Evolutionary conservation across 1,139 yeast species (phyloP), one percentile per base, ranked within the genome.

Genomic region (Geotrichum restrictum): DNA sequence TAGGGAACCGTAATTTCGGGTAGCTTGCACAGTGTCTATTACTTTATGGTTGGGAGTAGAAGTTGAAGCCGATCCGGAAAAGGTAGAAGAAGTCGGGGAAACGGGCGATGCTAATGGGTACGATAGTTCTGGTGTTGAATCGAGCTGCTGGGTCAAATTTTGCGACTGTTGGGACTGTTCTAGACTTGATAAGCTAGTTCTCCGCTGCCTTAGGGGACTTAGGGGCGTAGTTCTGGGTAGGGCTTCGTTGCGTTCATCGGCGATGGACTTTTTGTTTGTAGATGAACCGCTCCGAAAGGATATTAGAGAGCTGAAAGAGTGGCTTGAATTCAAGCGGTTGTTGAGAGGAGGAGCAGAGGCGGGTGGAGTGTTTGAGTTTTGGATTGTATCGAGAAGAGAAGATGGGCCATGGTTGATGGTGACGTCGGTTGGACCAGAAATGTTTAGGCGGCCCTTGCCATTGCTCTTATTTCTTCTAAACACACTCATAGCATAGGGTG

Each of bases 1-100:
- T 70, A 57, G 80, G 73, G 71, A 95, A 81, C 54, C 45, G 51
- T 64, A n/a, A 89, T 84, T 27, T 85, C 93, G 70, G 79, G 88
- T 7, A 80, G 24, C 96, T 6, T 58, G 54, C 8, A 63, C 67
- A 4, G 60, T 57, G 39, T 59, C 66, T 24, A 59, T 53, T 27
- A 55, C 46, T 10, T 48, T 48, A 22, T 41, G 46, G 31, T 33
- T 39, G 10, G 29, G 32, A 41, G 21, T n/a, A 2, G n/a, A n/a
- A n/a, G 10, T 19, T 31, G 44, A 31, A 22, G 53, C 37, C 21
- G 16, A 10, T 19, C 40, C 14, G 22, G 45, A 11, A n/a, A 48
- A 16, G 41, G 39, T 8, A n/a, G 50, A 27, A n/a, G 48, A 36
- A 13, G 29, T 3, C 8, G 8, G 29, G 5, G 29, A 24, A 8